phyloP scores from a whole-genome alignment of 306 rosid species.

The Cucumis melo region DNA sequence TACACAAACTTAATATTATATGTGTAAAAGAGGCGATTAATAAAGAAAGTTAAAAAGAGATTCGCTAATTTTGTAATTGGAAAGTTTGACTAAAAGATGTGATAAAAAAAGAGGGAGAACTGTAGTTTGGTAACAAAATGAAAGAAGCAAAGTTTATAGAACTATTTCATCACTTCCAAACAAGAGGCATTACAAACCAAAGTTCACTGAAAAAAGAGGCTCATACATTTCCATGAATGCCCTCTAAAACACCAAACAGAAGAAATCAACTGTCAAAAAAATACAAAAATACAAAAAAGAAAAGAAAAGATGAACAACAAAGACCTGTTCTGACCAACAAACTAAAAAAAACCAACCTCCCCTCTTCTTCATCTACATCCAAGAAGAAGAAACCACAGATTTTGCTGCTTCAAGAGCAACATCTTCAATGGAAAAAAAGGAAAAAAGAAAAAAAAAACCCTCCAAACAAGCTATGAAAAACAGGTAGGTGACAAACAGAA shows the following conservation, averaged over 20 bases:
- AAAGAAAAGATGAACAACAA: background rate
- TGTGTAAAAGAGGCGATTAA: too few relatives aligned
- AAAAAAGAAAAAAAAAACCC: slow-evolving; percentile 20
- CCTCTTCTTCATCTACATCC: background rate
- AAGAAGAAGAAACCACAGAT: slow-evolving; percentile 14
- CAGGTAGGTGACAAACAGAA: slow-evolving; percentile 24
- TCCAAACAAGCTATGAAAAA: slow-evolving; percentile 25
- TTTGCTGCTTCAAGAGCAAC: slow-evolving; percentile 8
- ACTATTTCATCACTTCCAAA: background rate
- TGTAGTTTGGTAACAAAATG: background rate
- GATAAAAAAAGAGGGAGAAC: background rate
- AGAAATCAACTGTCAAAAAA: background rate
- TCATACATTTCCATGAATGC: background rate
- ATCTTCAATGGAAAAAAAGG: slow-evolving; percentile 14
- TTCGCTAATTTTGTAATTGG: too few relatives aligned
- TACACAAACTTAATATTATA: too few relatives aligned
- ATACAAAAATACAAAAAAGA: too few relatives aligned
- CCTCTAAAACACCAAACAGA: slow-evolving; percentile 5
- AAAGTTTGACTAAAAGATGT: too few relatives aligned
- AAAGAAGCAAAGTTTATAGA: background rate
- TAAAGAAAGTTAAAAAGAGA: too few relatives aligned
- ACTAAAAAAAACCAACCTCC: background rate
- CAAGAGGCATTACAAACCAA: background rate
- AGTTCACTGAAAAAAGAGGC: background rate
- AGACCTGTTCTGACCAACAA: background rate